A percentile compares a stretch with the other conserved stretches of the same genome.
These are phyloP conservation scores for Cymbopogon flexuosus DNA, from an alignment of 202 grass and related monocot species.

Conservation along the genomic window DNA sequence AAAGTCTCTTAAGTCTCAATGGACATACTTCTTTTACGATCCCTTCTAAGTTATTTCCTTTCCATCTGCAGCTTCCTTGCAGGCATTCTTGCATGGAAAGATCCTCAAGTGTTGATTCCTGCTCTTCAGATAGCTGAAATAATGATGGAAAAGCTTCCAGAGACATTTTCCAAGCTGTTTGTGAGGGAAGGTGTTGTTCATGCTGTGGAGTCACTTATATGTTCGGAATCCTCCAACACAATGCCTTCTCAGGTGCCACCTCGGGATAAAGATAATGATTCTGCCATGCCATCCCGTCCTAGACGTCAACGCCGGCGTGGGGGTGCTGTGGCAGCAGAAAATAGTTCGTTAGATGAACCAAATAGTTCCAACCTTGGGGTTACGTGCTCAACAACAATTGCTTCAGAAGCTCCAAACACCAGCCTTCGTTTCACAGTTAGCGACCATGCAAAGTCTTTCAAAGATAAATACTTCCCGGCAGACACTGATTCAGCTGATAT, in stretches of 20 bases:
- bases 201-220: conserved; percentile 52
- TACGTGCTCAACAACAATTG: conserved; percentile 12
- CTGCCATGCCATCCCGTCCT: conserved; percentile 36
- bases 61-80: conserved; percentile 53
- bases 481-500: conserved; percentile 39
- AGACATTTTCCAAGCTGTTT: conserved; percentile 59
- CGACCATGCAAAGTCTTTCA: conserved; percentile 47
- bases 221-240: conserved; percentile 32
- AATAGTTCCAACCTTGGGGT: conserved; percentile 33
- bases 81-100: conserved; percentile 62
- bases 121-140: conserved; percentile 64
- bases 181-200: conserved; percentile 67
- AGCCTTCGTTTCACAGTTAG: conserved; percentile 46
- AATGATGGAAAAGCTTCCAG: conserved; percentile 66
- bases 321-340: conserved; percentile 34
- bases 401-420: conserved; percentile 39
- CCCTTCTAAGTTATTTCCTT: conserved; percentile 8
- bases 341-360: conserved; percentile 39
- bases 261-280: conserved; percentile 39
- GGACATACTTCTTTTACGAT: neutral
- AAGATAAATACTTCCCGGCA: conserved; percentile 50
- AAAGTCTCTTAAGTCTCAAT: neutral
- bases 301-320: conserved; percentile 42
- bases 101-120: conserved; percentile 59
- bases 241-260: conserved; percentile 33